A percentile compares a stretch with the other conserved stretches of the same genome.
Conservation (phyloP, 768 basidiomycete genomes). For the Lentinus brumalis region DNA sequence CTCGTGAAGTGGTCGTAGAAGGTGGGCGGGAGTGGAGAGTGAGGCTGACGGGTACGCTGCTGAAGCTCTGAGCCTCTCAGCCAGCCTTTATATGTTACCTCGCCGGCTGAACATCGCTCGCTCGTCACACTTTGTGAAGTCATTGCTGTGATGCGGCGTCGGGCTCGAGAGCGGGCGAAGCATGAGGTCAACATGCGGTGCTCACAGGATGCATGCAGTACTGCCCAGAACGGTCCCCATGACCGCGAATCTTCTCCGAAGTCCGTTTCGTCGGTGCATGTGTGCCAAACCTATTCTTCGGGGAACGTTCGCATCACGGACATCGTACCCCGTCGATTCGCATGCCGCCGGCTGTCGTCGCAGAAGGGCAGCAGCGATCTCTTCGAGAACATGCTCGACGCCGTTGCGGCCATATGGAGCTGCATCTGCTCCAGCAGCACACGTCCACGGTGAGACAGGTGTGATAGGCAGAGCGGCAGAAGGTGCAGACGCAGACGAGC, state of each 20-base stretch:
- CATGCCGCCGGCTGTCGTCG: no score
- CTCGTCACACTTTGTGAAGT: background rate
- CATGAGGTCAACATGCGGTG: background rate
- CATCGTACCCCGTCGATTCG: background rate
- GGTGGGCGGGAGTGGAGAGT: background rate
- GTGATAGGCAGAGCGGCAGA: no score
- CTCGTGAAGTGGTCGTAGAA: background rate
- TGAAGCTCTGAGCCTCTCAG: background rate
- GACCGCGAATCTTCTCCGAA: background rate
- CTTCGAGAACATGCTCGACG: no score
- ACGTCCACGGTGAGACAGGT: no score
- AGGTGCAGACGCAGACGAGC: no score
- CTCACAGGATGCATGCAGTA: background rate
- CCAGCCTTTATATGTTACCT: background rate
- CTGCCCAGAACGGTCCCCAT: background rate
- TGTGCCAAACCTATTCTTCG: background rate
- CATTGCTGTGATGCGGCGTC: background rate
- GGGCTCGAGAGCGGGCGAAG: background rate
- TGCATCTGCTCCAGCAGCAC: no score
- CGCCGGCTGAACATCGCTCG: background rate
- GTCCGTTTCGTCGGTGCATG: background rate
- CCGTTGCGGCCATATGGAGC: no score
- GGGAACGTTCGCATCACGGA: background rate
- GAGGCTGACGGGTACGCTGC: background rate
- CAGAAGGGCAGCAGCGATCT: no score